These are phyloP conservation scores for Metschnikowia baotianmanensis DNA, from an alignment of 805 yeast genomes.

Conservation along the genomic window DNA sequence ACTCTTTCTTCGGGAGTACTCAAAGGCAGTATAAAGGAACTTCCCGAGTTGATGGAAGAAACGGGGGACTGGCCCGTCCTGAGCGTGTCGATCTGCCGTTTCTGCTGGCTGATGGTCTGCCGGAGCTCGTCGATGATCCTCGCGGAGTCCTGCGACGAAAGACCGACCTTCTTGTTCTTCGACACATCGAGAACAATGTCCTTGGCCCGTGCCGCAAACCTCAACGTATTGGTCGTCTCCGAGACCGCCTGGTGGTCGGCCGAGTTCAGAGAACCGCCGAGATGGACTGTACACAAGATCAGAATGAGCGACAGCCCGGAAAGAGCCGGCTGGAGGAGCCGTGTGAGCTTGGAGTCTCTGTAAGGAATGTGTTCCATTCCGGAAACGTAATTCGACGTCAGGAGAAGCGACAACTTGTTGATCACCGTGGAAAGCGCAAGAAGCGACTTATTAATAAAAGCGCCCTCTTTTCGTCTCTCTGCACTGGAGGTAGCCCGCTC, in stretches of 20 bases:
- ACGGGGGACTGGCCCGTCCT: constrained; percentile 17
- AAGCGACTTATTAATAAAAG: constrained; percentile 87
- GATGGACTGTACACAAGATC: constrained; percentile 82
- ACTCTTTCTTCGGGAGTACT: too few species aligned
- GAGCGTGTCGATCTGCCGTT: constrained; percentile 46
- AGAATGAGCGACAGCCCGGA: constrained; percentile 84
- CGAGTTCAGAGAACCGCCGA: constrained; percentile 37
- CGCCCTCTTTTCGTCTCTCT: constrained; percentile 90
- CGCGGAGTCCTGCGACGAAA: constrained; percentile 41
- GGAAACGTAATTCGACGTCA: constrained; percentile 20
- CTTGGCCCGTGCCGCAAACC: constrained; percentile 93
- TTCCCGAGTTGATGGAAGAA: not conserved
- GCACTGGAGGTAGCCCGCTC: constrained; percentile 68
- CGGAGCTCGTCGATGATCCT: constrained; percentile 53
- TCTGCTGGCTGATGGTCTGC: constrained; percentile 60
- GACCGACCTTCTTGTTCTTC: constrained; percentile 41
- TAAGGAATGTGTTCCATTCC: constrained; percentile 75
- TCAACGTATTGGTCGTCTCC: constrained; percentile 80
- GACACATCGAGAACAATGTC: constrained; percentile 72
- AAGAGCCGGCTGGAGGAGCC: constrained; percentile 87
- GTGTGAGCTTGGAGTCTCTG: constrained; percentile 88
- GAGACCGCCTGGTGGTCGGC: constrained; percentile 47
- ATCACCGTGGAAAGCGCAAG: constrained; percentile 92
- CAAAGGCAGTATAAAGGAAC: too few species aligned
- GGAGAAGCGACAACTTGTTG: constrained; percentile 57